phyloP scores from a whole-genome alignment of 2,329 filamentous ascomycete genomes.

The Fusarium kyushuense region DNA sequence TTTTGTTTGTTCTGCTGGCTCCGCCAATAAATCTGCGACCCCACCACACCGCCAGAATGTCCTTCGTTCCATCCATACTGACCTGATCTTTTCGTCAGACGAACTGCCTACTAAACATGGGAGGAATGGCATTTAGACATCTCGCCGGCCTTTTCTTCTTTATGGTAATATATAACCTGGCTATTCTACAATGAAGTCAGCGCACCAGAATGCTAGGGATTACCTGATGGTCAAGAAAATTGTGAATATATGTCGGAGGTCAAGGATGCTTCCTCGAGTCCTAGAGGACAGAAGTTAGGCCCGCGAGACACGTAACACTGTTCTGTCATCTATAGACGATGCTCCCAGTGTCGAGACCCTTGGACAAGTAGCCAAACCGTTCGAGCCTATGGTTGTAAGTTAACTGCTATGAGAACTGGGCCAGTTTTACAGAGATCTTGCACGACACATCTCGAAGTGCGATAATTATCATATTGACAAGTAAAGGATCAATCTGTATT shows the following conservation, averaged over 20 bases:
- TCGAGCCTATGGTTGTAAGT: neutral
- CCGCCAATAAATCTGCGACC: conserved; percentile 9
- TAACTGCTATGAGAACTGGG: neutral
- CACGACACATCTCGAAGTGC: neutral
- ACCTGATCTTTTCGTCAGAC: neutral
- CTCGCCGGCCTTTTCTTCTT: neutral
- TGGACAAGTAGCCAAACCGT: neutral
- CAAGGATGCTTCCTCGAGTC: neutral
- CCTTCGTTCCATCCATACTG: too few relatives aligned
- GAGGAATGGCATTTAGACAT: neutral
- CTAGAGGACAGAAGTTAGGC: neutral
- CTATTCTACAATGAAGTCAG: too few relatives aligned
- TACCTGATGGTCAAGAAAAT: neutral
- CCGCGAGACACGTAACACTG: neutral
- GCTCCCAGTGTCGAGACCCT: neutral
- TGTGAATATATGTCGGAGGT: neutral
- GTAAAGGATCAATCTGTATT: neutral
- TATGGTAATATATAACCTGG: neutral
- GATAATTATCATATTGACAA: too few relatives aligned
- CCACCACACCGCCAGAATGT: conserved; percentile 30
- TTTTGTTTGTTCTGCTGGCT: conserved; percentile 11
- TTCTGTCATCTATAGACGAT: neutral
- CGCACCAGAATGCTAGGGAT: too few relatives aligned
- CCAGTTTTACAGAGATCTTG: neutral
- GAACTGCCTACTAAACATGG: neutral